Evolutionary conservation across 139 green algal species (phyloP), one percentile per base, ranked within the genome.

Genomic region (Auxenochlorella protothecoides): DNA sequence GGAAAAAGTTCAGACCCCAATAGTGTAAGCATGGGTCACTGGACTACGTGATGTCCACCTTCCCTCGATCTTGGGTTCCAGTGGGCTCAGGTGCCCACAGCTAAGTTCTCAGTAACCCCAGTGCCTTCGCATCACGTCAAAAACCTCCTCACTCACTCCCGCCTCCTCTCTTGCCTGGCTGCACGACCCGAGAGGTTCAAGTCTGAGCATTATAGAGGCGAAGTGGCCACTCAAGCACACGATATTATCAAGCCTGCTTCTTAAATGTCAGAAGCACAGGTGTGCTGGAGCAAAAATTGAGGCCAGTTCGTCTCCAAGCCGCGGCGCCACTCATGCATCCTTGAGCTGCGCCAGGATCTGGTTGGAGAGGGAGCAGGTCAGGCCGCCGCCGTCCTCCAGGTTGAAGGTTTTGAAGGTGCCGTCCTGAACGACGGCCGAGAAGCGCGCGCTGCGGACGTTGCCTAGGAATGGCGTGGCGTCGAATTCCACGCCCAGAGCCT

Each of bases 401-500:
- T 86, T 86, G 2, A 86, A 59, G 3, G 66, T 66, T 64, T 80
- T 85, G 70, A 90, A 65, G 53, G 64, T 53, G 64, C 75, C 73
- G 59, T 85, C 77, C 59, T 89, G 68, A 27, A 90, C 74, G 10
- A 90, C 75, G 2, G 79, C 79, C 4, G 74, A 78, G 72, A 83
- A 86, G n/a, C 83, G 70, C 65, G 79, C 69, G 68, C 71, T 75
- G 54, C 85, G 76, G 4, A 71, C 73, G 63, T 63, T 80, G 68
- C 85, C 85, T 16, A 89, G 71, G 15, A 80, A 68, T 11, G 68
- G 80, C 13, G 62, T 76, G 16, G 66, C 72, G 59, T 96, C 89
- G 51, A 93, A 73, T 53, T 82, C 78, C 53, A 92, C 59, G 16
- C 77, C 88, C 44, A 96, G 72, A 5, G 81, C 86, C 74, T 86